phyloP scores from a whole-genome alignment of 73 alveolate species.

The Uronychia binucleata region DNA sequence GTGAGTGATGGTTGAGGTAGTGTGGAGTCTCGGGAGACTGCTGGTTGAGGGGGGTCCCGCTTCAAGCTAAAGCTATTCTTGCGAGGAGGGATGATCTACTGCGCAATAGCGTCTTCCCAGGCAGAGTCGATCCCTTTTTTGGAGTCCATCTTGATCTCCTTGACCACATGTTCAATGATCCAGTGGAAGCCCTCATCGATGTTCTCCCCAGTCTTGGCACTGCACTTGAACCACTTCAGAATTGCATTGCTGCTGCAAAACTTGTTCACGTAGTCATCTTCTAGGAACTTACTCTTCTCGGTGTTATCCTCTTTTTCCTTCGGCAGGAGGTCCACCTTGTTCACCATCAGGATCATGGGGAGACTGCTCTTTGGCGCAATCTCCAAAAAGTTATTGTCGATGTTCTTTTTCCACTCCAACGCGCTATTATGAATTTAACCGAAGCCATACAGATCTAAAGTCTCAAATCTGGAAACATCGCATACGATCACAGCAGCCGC shows the following conservation, averaged over 20 bases:
- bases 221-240: neutral
- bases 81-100: neutral
- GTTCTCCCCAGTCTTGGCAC: neutral
- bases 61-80: too few relatives aligned
- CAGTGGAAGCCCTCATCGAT: neutral
- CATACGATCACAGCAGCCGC: conserved; percentile 25
- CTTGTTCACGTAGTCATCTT: neutral
- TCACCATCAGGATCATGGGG: neutral
- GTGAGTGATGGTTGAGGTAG: too few relatives aligned
- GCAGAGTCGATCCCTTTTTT: neutral
- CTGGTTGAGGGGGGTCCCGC: too few relatives aligned
- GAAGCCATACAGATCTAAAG: neutral
- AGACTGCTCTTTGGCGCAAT: neutral
- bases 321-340: neutral
- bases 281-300: neutral
- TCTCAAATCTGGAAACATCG: neutral
- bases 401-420: conserved; percentile 12
- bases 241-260: neutral
- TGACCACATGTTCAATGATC: neutral
- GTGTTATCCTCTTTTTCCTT: neutral
- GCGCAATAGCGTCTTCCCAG: neutral
- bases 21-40: too few relatives aligned
- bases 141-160: neutral
- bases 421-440: neutral
- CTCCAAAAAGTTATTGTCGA: neutral